phyloP scores from a whole-genome alignment of 805 yeast species.

The Lipomyces sp. region DNA sequence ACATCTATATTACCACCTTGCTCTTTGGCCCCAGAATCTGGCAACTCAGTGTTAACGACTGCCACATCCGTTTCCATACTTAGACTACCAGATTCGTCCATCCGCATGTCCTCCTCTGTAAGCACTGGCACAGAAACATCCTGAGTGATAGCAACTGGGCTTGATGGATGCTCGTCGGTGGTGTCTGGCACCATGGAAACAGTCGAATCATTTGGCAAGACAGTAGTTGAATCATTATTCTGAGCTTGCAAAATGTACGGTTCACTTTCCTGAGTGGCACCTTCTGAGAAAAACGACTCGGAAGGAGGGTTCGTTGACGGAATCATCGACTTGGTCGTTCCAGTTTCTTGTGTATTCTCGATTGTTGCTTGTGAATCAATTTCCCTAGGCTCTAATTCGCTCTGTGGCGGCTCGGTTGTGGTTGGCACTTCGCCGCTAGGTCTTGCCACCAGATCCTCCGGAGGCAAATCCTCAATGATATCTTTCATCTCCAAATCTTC shows the following conservation, averaged over 20 bases:
- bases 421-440: background rate
- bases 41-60: background rate
- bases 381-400: background rate
- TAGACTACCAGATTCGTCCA: background rate
- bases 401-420: background rate
- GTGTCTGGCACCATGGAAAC: slow-evolving; percentile 14
- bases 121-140: background rate
- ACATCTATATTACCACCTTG: background rate
- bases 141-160: background rate
- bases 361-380: slow-evolving; percentile 4
- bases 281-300: background rate
- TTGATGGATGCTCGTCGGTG: background rate
- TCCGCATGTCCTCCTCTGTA: slow-evolving; percentile 2
- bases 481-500: slow-evolving; percentile 30
- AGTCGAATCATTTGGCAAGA: slow-evolving; percentile 25
- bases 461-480: slow-evolving; percentile 23
- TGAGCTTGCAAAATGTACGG: slow-evolving; percentile 3
- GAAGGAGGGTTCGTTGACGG: slow-evolving; percentile 1
- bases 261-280: background rate
- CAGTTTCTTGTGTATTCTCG: background rate
- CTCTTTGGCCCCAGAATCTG: background rate
- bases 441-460: slow-evolving; percentile 14
- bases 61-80: background rate
- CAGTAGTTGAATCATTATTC: slow-evolving; percentile 19
- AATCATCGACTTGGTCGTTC: background rate